Percentiles rank a stretch among this genome's conserved stretches.
Conservation (phyloP, 2,329 filamentous ascomycete genomes). For the Beauveria australis region DNA sequence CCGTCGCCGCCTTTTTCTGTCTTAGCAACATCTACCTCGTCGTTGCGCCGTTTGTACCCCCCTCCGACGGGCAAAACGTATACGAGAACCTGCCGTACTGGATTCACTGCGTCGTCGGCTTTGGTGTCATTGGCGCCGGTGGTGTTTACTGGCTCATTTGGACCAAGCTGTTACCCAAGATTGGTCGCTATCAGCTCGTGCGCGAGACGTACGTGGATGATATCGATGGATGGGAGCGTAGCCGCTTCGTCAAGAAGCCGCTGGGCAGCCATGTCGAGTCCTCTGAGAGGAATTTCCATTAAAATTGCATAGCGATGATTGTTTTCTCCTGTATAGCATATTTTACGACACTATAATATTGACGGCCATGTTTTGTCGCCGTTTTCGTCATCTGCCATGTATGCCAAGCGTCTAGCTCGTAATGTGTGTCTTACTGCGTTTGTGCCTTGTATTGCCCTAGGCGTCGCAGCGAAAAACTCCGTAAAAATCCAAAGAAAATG, state of each 20-base stretch:
- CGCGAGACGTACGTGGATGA: slow-evolving; percentile 45
- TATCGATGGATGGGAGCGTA: slow-evolving; percentile 56
- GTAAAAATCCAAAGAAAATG: background rate
- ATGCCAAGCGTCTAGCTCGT: background rate
- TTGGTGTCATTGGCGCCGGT: slow-evolving; percentile 43
- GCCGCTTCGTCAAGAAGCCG: slow-evolving; percentile 40
- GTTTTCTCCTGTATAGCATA: background rate
- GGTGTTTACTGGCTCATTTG: slow-evolving; percentile 50
- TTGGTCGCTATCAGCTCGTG: slow-evolving; percentile 48
- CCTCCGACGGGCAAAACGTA: slow-evolving; percentile 41
- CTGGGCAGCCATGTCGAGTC: slow-evolving; percentile 6
- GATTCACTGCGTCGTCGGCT: slow-evolving; percentile 49
- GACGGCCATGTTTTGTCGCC: background rate
- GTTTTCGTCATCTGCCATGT: background rate
- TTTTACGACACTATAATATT: background rate
- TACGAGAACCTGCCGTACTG: slow-evolving; percentile 49
- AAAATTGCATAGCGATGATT: slow-evolving; percentile 2
- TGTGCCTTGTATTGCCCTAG: background rate
- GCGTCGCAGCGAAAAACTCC: background rate
- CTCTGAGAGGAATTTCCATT: no score
- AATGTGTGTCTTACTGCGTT: background rate
- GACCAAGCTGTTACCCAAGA: slow-evolving; percentile 41
- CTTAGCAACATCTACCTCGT: slow-evolving; percentile 54
- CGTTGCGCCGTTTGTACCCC: slow-evolving; percentile 50
- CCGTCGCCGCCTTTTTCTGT: slow-evolving; percentile 50